A percentile compares a stretch with the other conserved stretches of the same genome.
phyloP scores from a whole-genome alignment of 1,284 basidiomycete genomes.

The Gastroboletus turbinatus region DNA sequence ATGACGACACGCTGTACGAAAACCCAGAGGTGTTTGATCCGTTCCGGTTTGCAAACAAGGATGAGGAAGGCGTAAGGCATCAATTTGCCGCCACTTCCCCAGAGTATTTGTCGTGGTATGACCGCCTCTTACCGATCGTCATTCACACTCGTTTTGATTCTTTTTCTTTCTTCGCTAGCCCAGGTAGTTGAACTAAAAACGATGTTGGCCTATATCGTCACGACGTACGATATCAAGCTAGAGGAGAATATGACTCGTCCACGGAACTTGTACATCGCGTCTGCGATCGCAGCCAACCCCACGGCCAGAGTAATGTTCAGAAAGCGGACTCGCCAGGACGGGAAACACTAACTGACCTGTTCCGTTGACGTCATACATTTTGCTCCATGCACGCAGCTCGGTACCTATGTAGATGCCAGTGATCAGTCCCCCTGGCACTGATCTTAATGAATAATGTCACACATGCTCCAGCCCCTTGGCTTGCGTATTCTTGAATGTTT shows the following conservation, averaged over 20 bases:
- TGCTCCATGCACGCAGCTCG: too few relatives aligned
- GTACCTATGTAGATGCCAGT: too few relatives aligned
- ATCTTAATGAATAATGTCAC: not conserved
- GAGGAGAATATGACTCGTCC: constrained; percentile 28
- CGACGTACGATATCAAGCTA: constrained; percentile 30
- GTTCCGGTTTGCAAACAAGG: constrained; percentile 29
- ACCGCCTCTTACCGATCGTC: too few relatives aligned
- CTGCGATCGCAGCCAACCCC: not conserved
- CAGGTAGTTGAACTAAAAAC: constrained; percentile 28
- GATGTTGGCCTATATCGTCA: constrained; percentile 30
- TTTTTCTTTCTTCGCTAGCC: constrained; percentile 11
- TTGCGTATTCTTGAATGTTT: not conserved
- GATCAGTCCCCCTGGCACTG: not conserved
- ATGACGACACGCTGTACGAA: constrained; percentile 26
- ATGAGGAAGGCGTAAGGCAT: constrained; percentile 10
- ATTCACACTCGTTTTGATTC: not conserved
- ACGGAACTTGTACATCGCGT: constrained; percentile 4
- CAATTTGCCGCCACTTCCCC: constrained; percentile 10
- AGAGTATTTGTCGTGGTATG: constrained; percentile 11
- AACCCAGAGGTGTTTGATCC: constrained; percentile 31
- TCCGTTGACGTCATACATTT: not conserved
- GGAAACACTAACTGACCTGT: not conserved
- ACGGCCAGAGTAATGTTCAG: constrained; percentile 12
- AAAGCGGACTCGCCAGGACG: not conserved
- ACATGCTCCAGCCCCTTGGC: not conserved